Evolutionary conservation across 495 filamentous ascomycete genomes (phyloP).

Genomic region (Opeltia flavorubescens): DNA sequence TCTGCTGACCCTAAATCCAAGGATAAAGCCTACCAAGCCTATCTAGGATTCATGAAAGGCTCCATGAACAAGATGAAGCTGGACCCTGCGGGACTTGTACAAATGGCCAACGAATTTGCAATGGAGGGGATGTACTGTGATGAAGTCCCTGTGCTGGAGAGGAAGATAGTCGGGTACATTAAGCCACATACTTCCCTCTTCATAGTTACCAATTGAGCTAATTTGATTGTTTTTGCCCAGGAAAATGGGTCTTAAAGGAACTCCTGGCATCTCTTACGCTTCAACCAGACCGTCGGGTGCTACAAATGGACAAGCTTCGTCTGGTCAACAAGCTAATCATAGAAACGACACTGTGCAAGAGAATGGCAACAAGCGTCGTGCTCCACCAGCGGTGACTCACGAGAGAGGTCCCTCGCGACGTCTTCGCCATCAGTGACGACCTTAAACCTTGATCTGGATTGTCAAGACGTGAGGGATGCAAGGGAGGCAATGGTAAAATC

Average conservation of each 20-base stretch:
- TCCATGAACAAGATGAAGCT: conserved; percentile 26
- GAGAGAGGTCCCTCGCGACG: background rate
- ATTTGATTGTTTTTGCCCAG: background rate
- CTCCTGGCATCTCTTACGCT: conserved; percentile 30
- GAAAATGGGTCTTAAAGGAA: conserved; percentile 37
- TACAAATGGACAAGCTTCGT: background rate
- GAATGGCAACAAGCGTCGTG: conserved; percentile 2
- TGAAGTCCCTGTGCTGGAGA: conserved; percentile 32
- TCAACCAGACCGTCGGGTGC: background rate
- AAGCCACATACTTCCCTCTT: background rate
- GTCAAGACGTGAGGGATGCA: no score
- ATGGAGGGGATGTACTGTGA: conserved; percentile 31
- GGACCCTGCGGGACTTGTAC: conserved; percentile 27
- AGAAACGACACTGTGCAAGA: background rate
- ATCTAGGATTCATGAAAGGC: conserved; percentile 34
- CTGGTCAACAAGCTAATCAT: background rate
- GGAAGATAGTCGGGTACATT: conserved; percentile 24
- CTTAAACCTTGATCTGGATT: no score
- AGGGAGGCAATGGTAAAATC: no score
- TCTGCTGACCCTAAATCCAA: conserved; percentile 33
- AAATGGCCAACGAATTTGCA: conserved; percentile 31
- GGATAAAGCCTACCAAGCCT: conserved; percentile 42
- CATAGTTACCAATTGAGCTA: background rate
- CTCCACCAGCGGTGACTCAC: background rate
- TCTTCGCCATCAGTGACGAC: background rate